Evolutionary conservation across 2,329 filamentous ascomycete genomes (phyloP), one percentile per base, ranked within the genome.

Genomic region (Aspergillus niger): DNA sequence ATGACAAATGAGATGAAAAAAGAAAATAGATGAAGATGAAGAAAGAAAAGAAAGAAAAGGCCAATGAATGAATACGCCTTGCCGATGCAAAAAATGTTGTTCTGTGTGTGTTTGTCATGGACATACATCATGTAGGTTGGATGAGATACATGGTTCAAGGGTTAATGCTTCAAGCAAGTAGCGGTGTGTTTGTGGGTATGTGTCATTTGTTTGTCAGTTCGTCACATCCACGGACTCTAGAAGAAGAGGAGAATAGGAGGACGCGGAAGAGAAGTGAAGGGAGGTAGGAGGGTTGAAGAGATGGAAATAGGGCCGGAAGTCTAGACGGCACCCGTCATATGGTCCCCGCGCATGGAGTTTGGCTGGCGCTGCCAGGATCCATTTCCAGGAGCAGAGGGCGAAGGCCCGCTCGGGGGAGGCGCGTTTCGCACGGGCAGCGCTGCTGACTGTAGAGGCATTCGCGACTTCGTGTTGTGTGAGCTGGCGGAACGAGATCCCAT

Each of bases 371-470:
- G 66, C 69, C 70, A 72, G 30, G 62, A 67, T 49, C 68, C 39
- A n/a, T 41, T 43, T 39, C 41, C 39, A 17, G 78, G 86, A n/a
- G 86, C 83, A 20, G 88, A 83, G 52, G 86, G 86, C 32, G 88
- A 79, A 8, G 84, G 81, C 10, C 84, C 85, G 8, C 80, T 83
- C 3, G 83, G 83, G 6, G 77, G 76, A 41, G 87, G 86, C 30
- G 83, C 87, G 48, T 85, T 82, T 50, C 89, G 85, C 60, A 90
- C 83, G 1, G 89, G 88, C 52, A 92, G 78, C 38, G 82, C 84
- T 58, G 89, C 88, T 2, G 84, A 85, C 54, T 76, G 72, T 49
- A 77, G 62, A 26, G 69, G 75, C 55, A 72, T 72, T 57, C 69
- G 72, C 26, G 70, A 73, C 55, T 72, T 73, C 6, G 67, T 66